Evolutionary conservation across 495 filamentous ascomycete genomes (phyloP), one percentile per base, ranked within the genome.

Genomic region (Penicillium crystallinum): DNA sequence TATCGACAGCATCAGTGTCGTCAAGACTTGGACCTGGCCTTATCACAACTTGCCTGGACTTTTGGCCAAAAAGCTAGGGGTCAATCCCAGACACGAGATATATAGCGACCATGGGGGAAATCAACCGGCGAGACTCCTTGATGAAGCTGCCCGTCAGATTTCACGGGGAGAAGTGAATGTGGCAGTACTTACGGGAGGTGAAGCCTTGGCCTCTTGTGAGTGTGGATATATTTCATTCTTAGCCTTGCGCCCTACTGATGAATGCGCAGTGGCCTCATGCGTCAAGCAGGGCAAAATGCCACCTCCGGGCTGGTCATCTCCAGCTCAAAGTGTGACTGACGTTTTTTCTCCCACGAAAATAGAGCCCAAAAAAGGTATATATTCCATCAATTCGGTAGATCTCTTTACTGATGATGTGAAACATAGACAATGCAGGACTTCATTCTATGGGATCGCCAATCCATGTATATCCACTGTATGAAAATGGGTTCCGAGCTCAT

Each of bases 11-110:
- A 62, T 82, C 33, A 63, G 68, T 36, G 71, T 82, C 6, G 79
- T 83, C n/a, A 59, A 59, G 19, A 80, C 72, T 5, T 83, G 80
- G 79, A 81, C 79, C 10, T 83, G 79, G 79, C 69, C 70, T 14
- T 82, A 83, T 59, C 49, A 64, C 0, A 73, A 83, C 53, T 59
- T 81, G 1, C 76, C 79, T 2, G 67, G 63, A 22, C 55, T 79
- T 0, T 45, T 83, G 17, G 59, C 65, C 0, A 25, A 72, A 40
- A 64, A 67, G 35, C 61, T 83, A 17, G 66, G 59, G 1, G 50
- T 77, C 12, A 46, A 63, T 7, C 62, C 71, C 2, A 64, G 57
- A 18, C 69, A 77, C 48, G 70, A 66, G 39, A 38, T 56, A 6
- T 70, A 76, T 36, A 78, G 68, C 45, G 69, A 74, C 9, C 79